Percentiles rank a stretch among this genome's conserved stretches.
Evolutionary conservation across 257 asterid species (phyloP).

Genomic region (Nicotiana noctiflora): DNA sequence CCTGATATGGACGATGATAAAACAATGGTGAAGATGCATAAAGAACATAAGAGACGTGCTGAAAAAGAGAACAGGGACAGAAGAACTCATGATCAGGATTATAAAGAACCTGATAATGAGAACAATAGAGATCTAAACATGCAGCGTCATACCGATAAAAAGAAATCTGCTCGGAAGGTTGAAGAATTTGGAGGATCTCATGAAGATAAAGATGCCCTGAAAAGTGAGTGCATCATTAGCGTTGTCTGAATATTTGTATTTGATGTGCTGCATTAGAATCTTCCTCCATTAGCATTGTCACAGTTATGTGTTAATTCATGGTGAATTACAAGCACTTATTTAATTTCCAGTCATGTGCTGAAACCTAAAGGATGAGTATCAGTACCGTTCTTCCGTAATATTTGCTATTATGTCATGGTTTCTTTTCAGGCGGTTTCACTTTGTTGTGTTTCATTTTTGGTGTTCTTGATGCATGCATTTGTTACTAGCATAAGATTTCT

Average conservation of each 20-base stretch:
- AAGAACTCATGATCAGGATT: constrained; percentile 70
- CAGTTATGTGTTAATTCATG: not conserved
- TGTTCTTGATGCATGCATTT: not conserved
- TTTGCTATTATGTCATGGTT: not conserved
- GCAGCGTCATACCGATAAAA: constrained; percentile 64
- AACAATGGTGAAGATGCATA: constrained; percentile 55
- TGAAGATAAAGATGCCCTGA: constrained; percentile 75
- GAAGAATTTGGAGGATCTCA: constrained; percentile 67
- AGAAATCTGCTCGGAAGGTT: constrained; percentile 54
- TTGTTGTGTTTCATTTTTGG: not conserved
- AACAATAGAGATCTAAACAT: constrained; percentile 56
- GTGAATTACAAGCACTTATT: not conserved
- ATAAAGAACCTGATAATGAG: constrained; percentile 55
- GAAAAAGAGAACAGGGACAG: constrained; percentile 71
- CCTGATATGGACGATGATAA: constrained; percentile 80
- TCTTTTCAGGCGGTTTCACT: not conserved
- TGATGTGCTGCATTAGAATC: not conserved
- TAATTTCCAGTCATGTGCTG: not conserved
- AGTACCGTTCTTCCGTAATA: not conserved
- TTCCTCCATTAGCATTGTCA: not conserved
- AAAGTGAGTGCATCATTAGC: constrained; percentile 51
- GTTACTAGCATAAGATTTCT: not conserved
- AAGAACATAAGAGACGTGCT: constrained; percentile 70
- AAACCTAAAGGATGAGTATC: not conserved
- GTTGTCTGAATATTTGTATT: not conserved